Base-by-base conservation (phyloP, 345 rosid species). In the Boechera stricta region DNA sequence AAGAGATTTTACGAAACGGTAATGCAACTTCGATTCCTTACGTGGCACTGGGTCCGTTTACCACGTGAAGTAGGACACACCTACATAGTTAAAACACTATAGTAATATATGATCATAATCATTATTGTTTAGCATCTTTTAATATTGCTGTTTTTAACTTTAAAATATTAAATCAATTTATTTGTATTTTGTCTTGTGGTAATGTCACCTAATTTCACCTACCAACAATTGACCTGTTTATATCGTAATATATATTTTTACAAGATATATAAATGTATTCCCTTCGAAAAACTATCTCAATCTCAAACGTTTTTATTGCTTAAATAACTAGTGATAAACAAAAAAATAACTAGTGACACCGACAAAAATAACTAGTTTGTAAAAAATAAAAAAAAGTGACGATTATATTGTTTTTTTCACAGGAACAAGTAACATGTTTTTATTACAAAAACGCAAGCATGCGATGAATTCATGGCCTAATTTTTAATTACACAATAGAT, bases 21-120 rank as follows among this genome's bases (percentile, higher is more conserved):
- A 0, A 29, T 28, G 35, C 21, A 21, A 1, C 71, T 13, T 77
- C 71, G 67, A 65, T 71, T 73, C 35, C 85, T 78, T 85, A 80
- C 88, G 85, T 85, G 91, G 84, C 76, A 11, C 24, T 41, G 62
- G 28, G 1, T 9, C 33, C 76, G 5, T 0, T 10, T 73, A 67
- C 80, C 86, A 80, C 89, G 86, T 89, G 91, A 89, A 31, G 64
- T 74, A 64, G 87, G 81, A 10, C 74, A 82, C 78, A 16, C 53
- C 0, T 0, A 11, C 13, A 16, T 60, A 72, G 41, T 54, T 3
- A 7, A 6, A 16, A 32, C 36, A 9, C 31, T 58, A 28, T 15
- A 66, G 11, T 59, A 49, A n/a, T 6, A 12, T 6, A 45, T 12
- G 53, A 55, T 39, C 44, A 2, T 75, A 35, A 58, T 59, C 54